These are phyloP conservation scores for Pseudogymnoascus sp. DNA, from an alignment of 2,329 filamentous ascomycete species.

Conservation along the genomic window DNA sequence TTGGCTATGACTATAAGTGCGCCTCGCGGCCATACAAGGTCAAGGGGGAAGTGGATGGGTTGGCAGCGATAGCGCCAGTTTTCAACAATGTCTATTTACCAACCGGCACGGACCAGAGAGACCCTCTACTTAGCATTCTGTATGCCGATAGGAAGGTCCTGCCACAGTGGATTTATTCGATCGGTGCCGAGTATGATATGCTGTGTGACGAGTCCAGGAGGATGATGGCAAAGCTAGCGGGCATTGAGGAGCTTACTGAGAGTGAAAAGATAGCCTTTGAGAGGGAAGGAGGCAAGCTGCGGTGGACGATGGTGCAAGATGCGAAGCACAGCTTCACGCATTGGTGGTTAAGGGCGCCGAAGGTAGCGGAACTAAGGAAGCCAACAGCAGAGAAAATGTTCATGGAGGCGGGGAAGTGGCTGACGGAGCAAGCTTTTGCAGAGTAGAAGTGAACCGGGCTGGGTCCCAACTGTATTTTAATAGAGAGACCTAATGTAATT, in stretches of 20 bases:
- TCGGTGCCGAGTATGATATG: constrained; percentile 23
- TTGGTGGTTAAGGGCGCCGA: neutral
- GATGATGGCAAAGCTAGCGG: constrained; percentile 13
- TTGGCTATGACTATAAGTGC: constrained; percentile 25
- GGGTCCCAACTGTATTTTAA: neutral
- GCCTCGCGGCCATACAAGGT: constrained; percentile 27
- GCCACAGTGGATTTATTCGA: constrained; percentile 18
- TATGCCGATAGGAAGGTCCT: constrained; percentile 17
- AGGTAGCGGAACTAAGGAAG: neutral
- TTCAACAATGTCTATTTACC: constrained; percentile 18
- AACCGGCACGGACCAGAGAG: constrained; percentile 18
- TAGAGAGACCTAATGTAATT: neutral
- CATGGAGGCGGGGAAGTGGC: neutral
- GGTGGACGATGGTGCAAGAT: neutral
- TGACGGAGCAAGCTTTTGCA: neutral
- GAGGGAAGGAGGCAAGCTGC: neutral
- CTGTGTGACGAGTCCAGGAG: constrained; percentile 18
- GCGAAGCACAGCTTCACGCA: constrained; percentile 2
- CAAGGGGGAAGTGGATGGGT: constrained; percentile 13
- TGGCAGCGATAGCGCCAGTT: constrained; percentile 13
- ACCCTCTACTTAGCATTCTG: constrained; percentile 18
- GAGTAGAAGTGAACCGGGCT: neutral
- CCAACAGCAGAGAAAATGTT: constrained; percentile 1
- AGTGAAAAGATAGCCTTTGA: neutral
- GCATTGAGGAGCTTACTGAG: constrained; percentile 5